Percentiles rank a stretch among this genome's conserved stretches.
These are phyloP conservation scores for Metarhizium sp. DNA, from an alignment of 2,329 filamentous ascomycete genomes.

Conservation along the genomic window DNA sequence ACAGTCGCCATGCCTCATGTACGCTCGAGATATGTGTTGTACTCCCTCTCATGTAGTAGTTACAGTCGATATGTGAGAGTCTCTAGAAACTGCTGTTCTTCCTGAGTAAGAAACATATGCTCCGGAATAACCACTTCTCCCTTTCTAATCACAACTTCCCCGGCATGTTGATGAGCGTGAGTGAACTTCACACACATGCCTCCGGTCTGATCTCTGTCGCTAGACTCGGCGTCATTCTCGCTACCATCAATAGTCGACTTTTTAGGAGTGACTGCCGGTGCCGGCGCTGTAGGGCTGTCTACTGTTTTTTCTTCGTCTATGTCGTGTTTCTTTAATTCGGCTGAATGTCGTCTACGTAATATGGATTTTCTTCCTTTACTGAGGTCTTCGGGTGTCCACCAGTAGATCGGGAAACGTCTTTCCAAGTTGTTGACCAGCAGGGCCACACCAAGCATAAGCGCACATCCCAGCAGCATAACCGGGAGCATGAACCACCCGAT, in stretches of 20 bases:
- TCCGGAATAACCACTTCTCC: slow-evolving; percentile 25
- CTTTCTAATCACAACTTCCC: slow-evolving; percentile 25
- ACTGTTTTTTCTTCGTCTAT: slow-evolving; percentile 6
- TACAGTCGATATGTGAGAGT: slow-evolving; percentile 22
- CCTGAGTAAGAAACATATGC: slow-evolving; percentile 26
- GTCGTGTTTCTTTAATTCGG: slow-evolving; percentile 2
- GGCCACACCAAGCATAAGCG: slow-evolving; percentile 53
- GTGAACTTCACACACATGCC: slow-evolving; percentile 9
- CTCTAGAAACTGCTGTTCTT: slow-evolving; percentile 27
- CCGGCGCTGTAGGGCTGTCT: not conserved
- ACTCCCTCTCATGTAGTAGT: not conserved
- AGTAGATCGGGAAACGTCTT: slow-evolving; percentile 57
- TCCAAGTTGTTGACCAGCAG: slow-evolving; percentile 62
- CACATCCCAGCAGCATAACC: slow-evolving; percentile 49
- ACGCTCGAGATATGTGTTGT: not conserved
- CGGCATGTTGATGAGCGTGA: slow-evolving; percentile 5
- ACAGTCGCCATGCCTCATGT: too few species aligned
- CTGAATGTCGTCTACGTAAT: slow-evolving; percentile 5
- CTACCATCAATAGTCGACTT: slow-evolving; percentile 5
- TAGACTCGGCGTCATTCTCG: not conserved
- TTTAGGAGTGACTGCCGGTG: slow-evolving; percentile 6
- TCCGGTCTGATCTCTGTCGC: slow-evolving; percentile 6
- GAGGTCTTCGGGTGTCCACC: slow-evolving; percentile 48
- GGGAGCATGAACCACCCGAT: slow-evolving; percentile 64
- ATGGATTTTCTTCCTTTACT: slow-evolving; percentile 3